A percentile compares a stretch with the other conserved stretches of the same genome.
These are phyloP conservation scores for Syzygium syzygioides DNA, from an alignment of 441 rosid species.

Conservation along the genomic window DNA sequence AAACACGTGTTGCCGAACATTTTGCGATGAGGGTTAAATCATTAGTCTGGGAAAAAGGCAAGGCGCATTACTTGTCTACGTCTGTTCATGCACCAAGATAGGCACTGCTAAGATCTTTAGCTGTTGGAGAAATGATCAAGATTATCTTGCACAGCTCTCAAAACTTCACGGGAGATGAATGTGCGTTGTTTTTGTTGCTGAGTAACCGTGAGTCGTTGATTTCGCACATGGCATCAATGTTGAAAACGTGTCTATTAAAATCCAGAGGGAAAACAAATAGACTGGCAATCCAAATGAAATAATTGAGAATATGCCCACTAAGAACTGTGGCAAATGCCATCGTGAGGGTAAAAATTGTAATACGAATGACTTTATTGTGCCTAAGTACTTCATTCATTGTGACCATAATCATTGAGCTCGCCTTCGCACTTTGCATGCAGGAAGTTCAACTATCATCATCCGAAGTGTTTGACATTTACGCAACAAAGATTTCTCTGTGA, in stretches of 20 bases:
- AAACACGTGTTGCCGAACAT: background rate
- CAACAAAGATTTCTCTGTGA: conserved; percentile 37
- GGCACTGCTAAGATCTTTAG: background rate
- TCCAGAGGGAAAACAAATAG: background rate
- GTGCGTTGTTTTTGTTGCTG: background rate
- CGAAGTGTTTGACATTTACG: conserved; percentile 41
- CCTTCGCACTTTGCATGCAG: conserved; percentile 29
- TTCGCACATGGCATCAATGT: background rate
- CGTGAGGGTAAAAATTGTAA: background rate
- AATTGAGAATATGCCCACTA: background rate
- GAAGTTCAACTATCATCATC: conserved; percentile 61
- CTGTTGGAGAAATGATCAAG: background rate
- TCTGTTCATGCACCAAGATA: background rate
- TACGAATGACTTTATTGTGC: background rate
- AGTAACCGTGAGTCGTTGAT: background rate
- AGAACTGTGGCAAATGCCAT: background rate
- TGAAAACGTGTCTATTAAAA: background rate
- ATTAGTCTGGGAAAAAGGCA: background rate
- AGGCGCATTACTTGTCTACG: background rate
- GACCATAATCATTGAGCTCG: background rate
- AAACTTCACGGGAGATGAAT: background rate
- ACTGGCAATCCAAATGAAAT: background rate
- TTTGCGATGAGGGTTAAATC: background rate
- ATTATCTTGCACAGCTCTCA: background rate
- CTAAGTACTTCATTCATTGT: background rate